Conservation (phyloP, 1,284 basidiomycete species). For the Irpex lacteus region DNA sequence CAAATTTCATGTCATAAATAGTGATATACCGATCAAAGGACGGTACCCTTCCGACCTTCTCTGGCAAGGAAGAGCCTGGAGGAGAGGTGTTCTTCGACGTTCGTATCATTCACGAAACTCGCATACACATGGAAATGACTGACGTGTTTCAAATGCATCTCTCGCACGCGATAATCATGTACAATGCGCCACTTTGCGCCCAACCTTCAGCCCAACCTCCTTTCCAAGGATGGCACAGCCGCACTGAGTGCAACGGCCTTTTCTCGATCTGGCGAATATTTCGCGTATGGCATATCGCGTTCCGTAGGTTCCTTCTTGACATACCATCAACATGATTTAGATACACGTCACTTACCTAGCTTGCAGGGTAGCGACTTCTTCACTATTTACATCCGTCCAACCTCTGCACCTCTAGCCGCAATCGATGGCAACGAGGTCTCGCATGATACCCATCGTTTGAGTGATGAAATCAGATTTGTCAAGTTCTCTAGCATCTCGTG, state of each 20-base stretch:
- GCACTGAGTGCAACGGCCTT: slow-evolving; percentile 59
- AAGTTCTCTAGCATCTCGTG: slow-evolving; percentile 75
- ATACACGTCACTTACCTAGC: slow-evolving; percentile 18
- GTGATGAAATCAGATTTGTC: slow-evolving; percentile 69
- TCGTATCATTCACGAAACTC: slow-evolving; percentile 17
- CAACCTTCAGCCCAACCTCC: slow-evolving; percentile 55
- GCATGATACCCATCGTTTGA: slow-evolving; percentile 51
- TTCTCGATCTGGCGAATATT: slow-evolving; percentile 67
- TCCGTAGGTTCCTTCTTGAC: slow-evolving; percentile 43
- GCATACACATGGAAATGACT: background rate
- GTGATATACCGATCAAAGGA: slow-evolving; percentile 69
- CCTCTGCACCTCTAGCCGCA: slow-evolving; percentile 51
- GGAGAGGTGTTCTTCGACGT: slow-evolving; percentile 80
- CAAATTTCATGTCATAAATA: slow-evolving; percentile 19
- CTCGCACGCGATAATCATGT: background rate
- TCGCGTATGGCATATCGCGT: slow-evolving; percentile 74
- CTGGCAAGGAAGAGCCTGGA: slow-evolving; percentile 36
- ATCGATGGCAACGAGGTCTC: slow-evolving; percentile 36
- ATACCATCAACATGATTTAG: background rate
- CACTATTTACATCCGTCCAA: slow-evolving; percentile 66
- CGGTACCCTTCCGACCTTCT: slow-evolving; percentile 49
- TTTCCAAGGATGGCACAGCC: slow-evolving; percentile 73
- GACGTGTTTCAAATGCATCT: background rate
- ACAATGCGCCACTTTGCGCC: background rate
- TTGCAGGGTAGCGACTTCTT: slow-evolving; percentile 72